Evolutionary conservation across 495 filamentous ascomycete genomes (phyloP), one percentile per base, ranked within the genome.

Genomic region (Podospora didyma): DNA sequence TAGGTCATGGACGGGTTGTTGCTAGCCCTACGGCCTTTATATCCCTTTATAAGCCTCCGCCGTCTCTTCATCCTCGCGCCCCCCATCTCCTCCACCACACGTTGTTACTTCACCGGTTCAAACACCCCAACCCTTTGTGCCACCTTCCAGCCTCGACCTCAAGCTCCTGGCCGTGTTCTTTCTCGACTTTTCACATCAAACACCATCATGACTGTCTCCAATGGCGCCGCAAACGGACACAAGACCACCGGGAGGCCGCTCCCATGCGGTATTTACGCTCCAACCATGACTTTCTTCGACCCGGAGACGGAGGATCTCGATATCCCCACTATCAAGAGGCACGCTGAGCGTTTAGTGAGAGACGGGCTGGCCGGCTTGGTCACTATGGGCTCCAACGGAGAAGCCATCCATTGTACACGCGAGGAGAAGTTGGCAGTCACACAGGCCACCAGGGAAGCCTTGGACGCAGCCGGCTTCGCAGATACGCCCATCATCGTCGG

Each of bases 271-370:
- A 91, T 92, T 68, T 95, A 94, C 71, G 87, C 88, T 57, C 91
- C 91, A 19, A 93, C 89, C 28, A 90, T 92, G 83, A 94, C 90
- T 58, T 94, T 96, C 74, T 95, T 96, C 76, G 79, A 92, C 65
- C 79, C 85, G 14, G 76, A 82, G 31, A 91, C 87, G 46, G 90
- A 96, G 72, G 86, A 94, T 17, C 81, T 96, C 64, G 90, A 96
- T 65, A 81, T 89, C 60, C 79, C 85, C 5, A 80, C 85, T 54
- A 88, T 93, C 75, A 89, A 86, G 67, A 84, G 80, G 49, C 90
- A 94, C 64, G 88, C 88, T 28, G 84, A 88, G 49, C 89, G 89
- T 42, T 82, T 95, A n/a, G 90, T 87, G 21, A 78, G 84, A 72
- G 88, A 82, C 51, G 90, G 91, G 19, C 85, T 96, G 11, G 88